Base-by-base conservation (phyloP, 768 basidiomycete genomes). In the Chalciporus piperatus region DNA sequence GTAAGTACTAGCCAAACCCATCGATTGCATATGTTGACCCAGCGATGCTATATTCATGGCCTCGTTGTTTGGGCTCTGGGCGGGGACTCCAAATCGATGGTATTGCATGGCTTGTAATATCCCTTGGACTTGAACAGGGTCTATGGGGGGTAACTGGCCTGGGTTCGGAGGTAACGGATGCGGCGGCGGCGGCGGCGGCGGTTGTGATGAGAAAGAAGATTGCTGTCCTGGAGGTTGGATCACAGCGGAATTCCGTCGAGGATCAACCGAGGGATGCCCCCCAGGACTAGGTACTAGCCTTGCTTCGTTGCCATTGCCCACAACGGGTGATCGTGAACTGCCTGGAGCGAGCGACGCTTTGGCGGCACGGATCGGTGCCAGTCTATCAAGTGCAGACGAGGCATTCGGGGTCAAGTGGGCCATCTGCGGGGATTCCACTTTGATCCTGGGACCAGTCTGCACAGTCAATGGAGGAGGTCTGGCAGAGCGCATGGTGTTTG, bases 301-400 rank as follows among this genome's bases (percentile, higher is more conserved):
- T 6, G 7, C 12, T 22, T 59, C 56, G 9, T 16, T 32, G 17
- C 6, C 30, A 14, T 17, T 38, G 30, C 13, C 46, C 44, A 33
- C 48, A 46, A 54, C 38, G 20, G 62, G 52, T 20, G 60, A 51
- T 43, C 55, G 52, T n/a, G 20, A 3, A n/a, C 43, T n/a, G 33
- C 50, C 37, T 28, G 57, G 49, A 14, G 33, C 33, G 27, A 70
- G 54, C 8, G 60, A 55, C 1, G 65, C 67, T 43, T 70, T 69
- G 6, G 58, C 67, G 23, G 69, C 69, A 23, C 67, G 67, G 52
- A 69, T 69, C 19, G 67, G 67, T 4, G 69, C 67, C 6, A 70
- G 56, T 52, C 64, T 70, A 33, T 69, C 67, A 25, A 41, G 11
- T 3, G 44, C 49, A 3, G 56, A 57, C 12, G 22, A 17, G 9